These are phyloP conservation scores for Umbelopsis isabellina DNA, from an alignment of 192 early-diverging fungal genomes.

Conservation along the genomic window DNA sequence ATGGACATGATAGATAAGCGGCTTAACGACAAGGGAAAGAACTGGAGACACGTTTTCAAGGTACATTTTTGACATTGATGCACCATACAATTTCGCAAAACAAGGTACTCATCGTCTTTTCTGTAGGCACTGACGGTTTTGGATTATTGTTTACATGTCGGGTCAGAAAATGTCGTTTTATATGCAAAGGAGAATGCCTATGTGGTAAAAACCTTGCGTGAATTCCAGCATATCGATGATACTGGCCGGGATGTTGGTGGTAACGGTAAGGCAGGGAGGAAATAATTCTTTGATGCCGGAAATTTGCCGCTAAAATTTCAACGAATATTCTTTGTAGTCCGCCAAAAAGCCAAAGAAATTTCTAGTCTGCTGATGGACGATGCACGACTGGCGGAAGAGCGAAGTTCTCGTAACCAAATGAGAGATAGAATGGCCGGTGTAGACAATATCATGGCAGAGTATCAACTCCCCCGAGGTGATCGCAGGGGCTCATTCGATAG, in stretches of 20 bases:
- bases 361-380: constrained; percentile 82
- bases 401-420: constrained; percentile 68
- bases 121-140: constrained; percentile 79
- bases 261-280: constrained; percentile 62
- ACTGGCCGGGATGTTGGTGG: constrained; percentile 88
- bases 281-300: constrained; percentile 1
- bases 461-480: not conserved
- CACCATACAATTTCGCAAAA: not conserved
- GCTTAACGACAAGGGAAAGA: constrained; percentile 95
- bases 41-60: constrained; percentile 99
- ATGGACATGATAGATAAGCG: constrained; percentile 99
- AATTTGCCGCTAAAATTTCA: constrained; percentile 22
- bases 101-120: not conserved
- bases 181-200: constrained; percentile 91
- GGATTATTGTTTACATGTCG: constrained; percentile 83
- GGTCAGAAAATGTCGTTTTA: constrained; percentile 83
- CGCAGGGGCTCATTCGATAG: constrained; percentile 3
- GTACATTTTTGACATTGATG: constrained; percentile 44
- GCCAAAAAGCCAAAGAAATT: constrained; percentile 92
- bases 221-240: constrained; percentile 97
- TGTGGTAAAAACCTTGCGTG: constrained; percentile 93
- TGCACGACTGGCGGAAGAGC: constrained; percentile 71
- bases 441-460: constrained; percentile 39
- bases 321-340: constrained; percentile 61
- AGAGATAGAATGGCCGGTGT: constrained; percentile 59